Evolutionary conservation across 2,329 filamentous ascomycete genomes (phyloP).

Genomic region (Rhinocladiella similis): DNA sequence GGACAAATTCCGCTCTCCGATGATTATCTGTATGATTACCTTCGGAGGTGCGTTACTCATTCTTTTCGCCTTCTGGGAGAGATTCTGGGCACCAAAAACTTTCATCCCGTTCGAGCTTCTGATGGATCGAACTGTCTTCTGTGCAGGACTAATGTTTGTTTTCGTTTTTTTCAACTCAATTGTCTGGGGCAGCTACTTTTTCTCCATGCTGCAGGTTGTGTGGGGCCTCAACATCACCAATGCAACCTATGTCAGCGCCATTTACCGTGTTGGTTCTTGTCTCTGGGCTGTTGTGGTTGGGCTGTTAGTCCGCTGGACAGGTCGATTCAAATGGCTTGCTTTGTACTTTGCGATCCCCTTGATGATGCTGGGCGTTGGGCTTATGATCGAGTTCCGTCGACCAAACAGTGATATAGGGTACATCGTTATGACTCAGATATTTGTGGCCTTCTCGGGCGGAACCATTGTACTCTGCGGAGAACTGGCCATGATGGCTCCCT

Average conservation of each 20-base stretch:
- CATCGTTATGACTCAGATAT: constrained; percentile 54
- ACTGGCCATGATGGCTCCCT: constrained; percentile 56
- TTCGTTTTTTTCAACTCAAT: constrained; percentile 50
- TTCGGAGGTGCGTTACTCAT: constrained; percentile 55
- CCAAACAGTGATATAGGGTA: constrained; percentile 49
- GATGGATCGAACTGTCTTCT: constrained; percentile 48
- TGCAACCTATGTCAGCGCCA: constrained; percentile 47
- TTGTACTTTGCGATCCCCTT: constrained; percentile 52
- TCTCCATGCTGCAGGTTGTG: constrained; percentile 56
- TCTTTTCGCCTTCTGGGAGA: constrained; percentile 56
- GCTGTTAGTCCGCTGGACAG: constrained; percentile 46
- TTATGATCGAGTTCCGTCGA: constrained; percentile 56
- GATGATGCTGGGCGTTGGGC: constrained; percentile 49
- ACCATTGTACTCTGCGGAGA: constrained; percentile 54
- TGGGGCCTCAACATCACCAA: constrained; percentile 42
- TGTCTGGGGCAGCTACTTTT: constrained; percentile 53
- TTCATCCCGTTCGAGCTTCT: constrained; percentile 56
- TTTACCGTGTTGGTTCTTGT: constrained; percentile 52
- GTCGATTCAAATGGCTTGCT: constrained; percentile 52
- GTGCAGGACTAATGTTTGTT: constrained; percentile 51
- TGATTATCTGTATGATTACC: constrained; percentile 52
- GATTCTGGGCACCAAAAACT: constrained; percentile 48
- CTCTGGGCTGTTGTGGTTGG: constrained; percentile 50
- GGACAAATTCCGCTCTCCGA: constrained; percentile 42
- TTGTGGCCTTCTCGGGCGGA: constrained; percentile 52